Percentiles rank a stretch among this genome's conserved stretches.
Conservation (phyloP, 2,329 filamentous ascomycete species). For the Paraphaeosphaeria minitans region DNA sequence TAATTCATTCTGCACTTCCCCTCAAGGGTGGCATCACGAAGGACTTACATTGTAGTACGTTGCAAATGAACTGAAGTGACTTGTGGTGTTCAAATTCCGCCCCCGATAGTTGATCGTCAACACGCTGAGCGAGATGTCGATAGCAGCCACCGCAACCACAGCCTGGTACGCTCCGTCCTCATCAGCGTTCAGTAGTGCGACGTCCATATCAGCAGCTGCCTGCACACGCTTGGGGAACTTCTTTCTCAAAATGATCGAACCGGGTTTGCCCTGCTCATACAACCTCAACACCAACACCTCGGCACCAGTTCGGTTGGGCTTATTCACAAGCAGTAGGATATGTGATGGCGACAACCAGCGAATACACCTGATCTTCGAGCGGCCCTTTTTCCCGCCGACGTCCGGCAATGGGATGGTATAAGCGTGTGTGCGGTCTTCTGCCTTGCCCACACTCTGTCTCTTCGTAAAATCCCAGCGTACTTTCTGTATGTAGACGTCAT, state of each 20-base stretch:
- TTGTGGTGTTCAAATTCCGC: conserved; percentile 50
- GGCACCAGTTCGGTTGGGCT: conserved; percentile 59
- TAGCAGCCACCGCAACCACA: conserved; percentile 77
- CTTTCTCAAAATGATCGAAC: conserved; percentile 56
- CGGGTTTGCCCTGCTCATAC: conserved; percentile 58
- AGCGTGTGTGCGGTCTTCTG: conserved; percentile 29
- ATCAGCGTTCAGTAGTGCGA: conserved; percentile 68
- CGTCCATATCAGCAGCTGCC: conserved; percentile 77
- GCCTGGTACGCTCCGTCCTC: conserved; percentile 73
- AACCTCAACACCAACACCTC: conserved; percentile 64
- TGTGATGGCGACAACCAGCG: conserved; percentile 61
- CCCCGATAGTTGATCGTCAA: conserved; percentile 76
- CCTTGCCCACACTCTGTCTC: conserved; percentile 44
- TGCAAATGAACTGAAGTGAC: conserved; percentile 56
- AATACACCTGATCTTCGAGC: conserved; percentile 61
- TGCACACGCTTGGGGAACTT: conserved; percentile 71
- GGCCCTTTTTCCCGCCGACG: conserved; percentile 44
- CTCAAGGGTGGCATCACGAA: neutral
- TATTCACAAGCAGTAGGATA: conserved; percentile 62
- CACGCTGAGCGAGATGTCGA: conserved; percentile 77
- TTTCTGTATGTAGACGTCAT: conserved; percentile 72
- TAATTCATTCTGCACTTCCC: neutral
- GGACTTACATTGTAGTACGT: conserved; percentile 58
- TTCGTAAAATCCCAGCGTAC: conserved; percentile 57
- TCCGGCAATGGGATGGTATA: conserved; percentile 39